Evolutionary conservation across 2,329 filamentous ascomycete genomes (phyloP).

Genomic region (Zymoseptoria brevis): DNA sequence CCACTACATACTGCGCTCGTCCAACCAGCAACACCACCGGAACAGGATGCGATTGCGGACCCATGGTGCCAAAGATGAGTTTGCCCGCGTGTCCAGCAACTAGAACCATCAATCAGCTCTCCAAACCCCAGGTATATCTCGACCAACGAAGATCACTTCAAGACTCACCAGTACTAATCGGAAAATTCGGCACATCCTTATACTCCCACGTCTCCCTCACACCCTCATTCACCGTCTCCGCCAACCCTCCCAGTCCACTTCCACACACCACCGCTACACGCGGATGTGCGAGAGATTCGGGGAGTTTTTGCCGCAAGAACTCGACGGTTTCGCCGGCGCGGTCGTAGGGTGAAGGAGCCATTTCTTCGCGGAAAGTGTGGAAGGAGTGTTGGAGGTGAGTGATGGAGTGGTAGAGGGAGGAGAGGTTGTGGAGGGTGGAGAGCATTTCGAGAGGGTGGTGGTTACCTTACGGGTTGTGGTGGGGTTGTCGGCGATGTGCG

Average conservation of each 20-base stretch:
- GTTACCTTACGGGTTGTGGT: too few species aligned
- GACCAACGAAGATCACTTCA: not conserved
- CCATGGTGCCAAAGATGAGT: slow-evolving; percentile 55
- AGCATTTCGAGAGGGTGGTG: slow-evolving; percentile 1
- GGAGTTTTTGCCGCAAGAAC: slow-evolving; percentile 45
- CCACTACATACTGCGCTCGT: slow-evolving; percentile 51
- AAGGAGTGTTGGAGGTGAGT: slow-evolving; percentile 25
- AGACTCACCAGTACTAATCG: slow-evolving; percentile 49
- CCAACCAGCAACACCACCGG: slow-evolving; percentile 58
- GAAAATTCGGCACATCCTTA: slow-evolving; percentile 53
- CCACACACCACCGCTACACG: slow-evolving; percentile 58
- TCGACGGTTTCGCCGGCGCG: slow-evolving; percentile 43
- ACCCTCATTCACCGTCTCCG: slow-evolving; percentile 45
- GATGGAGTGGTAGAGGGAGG: slow-evolving; percentile 27
- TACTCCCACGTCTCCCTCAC: slow-evolving; percentile 50
- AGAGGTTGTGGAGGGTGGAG: slow-evolving; percentile 25
- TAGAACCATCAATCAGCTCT: slow-evolving; percentile 23
- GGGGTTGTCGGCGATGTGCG: not conserved
- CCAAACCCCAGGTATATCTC: not conserved
- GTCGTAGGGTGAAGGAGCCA: slow-evolving; percentile 31
- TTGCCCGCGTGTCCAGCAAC: slow-evolving; percentile 57
- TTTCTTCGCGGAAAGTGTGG: slow-evolving; percentile 27
- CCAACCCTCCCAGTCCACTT: slow-evolving; percentile 55
- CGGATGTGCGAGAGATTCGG: slow-evolving; percentile 43
- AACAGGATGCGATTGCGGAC: slow-evolving; percentile 35